Evolutionary conservation across 176 grass and related monocot species (phyloP), one percentile per base, ranked within the genome.

Genomic region (Miscanthus lutarioriparius): DNA sequence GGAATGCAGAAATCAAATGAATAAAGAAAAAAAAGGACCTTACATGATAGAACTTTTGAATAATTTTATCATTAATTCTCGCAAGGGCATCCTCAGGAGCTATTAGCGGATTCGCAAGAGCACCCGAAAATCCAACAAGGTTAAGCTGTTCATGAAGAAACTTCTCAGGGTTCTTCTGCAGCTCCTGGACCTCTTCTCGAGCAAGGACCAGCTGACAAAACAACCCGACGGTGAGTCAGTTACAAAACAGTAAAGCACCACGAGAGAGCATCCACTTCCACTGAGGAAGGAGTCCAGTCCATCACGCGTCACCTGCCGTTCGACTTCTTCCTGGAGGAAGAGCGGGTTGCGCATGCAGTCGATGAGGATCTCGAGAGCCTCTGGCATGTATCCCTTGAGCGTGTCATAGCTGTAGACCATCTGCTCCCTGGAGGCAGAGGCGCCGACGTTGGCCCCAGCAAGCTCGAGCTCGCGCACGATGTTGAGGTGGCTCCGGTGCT

Each of bases 321-420:
- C 74, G 47, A 94, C 89, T 74, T 95, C 91, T 6, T 87, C 83
- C 32, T 86, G 87, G 82, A 87, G 76, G 82, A 98, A 95, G 33
- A 92, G 32, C 51, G 96, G 91, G 70, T 95, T 98, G 72, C 86
- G 87, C 49, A 95, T 53, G 28, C 81, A 86, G 67, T 98, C 91
- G 7, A 98, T 59, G 79, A 95, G 91, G 72, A 98, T 16, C 83
- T 98, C 95, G 5, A 93, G 47, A 15, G 87, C 88, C 37, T 86
- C 82, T 0, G 88, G 91, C 64, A 98, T 6, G 86, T 95, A 98
- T 1, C 76, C 87, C 69, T 95, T 98, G 26, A 98, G 88, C 22
- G 89, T 92, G 30, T 98, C 92, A 53, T 89, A 95, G 88, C 67
- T 90, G 67, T 95, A 98, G 3, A 88, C 93, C 93, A 87, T 95